Evolutionary conservation across 2,329 filamentous ascomycete genomes (phyloP).

Genomic region (Emmonsiellopsis sp.): DNA sequence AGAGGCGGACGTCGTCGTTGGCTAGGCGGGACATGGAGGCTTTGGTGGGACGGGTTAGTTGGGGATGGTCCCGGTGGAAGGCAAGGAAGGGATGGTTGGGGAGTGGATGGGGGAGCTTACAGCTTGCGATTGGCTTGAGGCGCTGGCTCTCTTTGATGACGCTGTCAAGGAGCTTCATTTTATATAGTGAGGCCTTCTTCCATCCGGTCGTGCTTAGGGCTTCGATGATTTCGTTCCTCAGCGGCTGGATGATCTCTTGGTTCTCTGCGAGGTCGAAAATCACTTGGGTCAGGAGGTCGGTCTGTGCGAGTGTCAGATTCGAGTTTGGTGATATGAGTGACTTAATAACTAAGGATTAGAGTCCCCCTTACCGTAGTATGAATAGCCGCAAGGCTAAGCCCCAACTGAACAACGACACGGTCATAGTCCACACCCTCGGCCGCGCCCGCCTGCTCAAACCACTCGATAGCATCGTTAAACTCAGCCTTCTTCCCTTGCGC

Average conservation of each 20-base stretch:
- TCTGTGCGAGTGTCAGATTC: constrained; percentile 3
- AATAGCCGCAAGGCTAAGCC: constrained; percentile 23
- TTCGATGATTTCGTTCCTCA: constrained; percentile 45
- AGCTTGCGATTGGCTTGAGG: constrained; percentile 17
- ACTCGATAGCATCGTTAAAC: constrained; percentile 21
- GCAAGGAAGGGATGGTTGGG: neutral
- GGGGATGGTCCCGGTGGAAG: neutral
- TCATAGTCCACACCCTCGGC: constrained; percentile 12
- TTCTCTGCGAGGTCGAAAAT: constrained; percentile 46
- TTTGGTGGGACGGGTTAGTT: neutral
- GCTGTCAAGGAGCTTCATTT: constrained; percentile 28
- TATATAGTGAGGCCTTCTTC: constrained; percentile 23
- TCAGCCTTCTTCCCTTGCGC: constrained; percentile 9
- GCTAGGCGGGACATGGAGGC: constrained; percentile 17
- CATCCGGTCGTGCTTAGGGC: constrained; percentile 26
- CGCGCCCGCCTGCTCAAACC: constrained; percentile 16
- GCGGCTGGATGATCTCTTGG: constrained; percentile 42
- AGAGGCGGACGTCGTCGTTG: constrained; percentile 16
- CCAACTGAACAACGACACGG: constrained; percentile 16
- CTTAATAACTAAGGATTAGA: neutral
- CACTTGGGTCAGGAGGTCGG: constrained; percentile 35
- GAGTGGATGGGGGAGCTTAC: constrained; percentile 18
- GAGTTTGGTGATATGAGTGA: neutral
- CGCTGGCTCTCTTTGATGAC: constrained; percentile 28
- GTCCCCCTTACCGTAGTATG: constrained; percentile 19